phyloP scores from a whole-genome alignment of 768 basidiomycete genomes.

The Exsudoporus frostii region DNA sequence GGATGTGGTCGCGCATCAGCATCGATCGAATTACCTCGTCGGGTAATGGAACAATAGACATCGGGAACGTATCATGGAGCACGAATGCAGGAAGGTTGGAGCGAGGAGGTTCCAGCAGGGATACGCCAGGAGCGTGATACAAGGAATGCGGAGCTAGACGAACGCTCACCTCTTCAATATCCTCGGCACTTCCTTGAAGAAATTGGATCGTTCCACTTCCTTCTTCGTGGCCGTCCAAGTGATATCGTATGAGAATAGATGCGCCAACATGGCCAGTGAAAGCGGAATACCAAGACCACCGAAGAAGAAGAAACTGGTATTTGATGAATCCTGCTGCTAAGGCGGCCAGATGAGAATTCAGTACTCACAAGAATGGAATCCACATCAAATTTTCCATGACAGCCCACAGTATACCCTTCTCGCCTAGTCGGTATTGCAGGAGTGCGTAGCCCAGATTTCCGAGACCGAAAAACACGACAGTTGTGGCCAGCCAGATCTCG shows the following conservation, averaged over 20 bases:
- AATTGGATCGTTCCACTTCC: slow-evolving; percentile 85
- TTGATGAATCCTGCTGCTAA: slow-evolving; percentile 4
- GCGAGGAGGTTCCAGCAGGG: neutral
- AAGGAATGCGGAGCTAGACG: neutral
- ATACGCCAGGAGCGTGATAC: neutral
- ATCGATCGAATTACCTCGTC: slow-evolving; percentile 1
- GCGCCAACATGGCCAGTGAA: slow-evolving; percentile 49
- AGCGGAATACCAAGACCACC: slow-evolving; percentile 56
- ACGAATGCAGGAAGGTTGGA: neutral
- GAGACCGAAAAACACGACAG: slow-evolving; percentile 72
- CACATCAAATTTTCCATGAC: slow-evolving; percentile 27
- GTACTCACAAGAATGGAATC: slow-evolving; percentile 38
- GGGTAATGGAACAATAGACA: neutral
- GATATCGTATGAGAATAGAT: slow-evolving; percentile 58
- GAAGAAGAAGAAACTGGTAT: slow-evolving; percentile 46
- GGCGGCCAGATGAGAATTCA: neutral
- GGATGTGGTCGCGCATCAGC: slow-evolving; percentile 16
- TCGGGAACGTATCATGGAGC: neutral
- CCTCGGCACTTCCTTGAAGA: slow-evolving; percentile 85
- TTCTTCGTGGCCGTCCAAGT: slow-evolving; percentile 64
- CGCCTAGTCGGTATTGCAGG: slow-evolving; percentile 68
- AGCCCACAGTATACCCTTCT: slow-evolving; percentile 24
- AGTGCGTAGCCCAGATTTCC: slow-evolving; percentile 71
- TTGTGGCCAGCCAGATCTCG: slow-evolving; percentile 77
- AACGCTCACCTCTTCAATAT: slow-evolving; percentile 52